Evolutionary conservation across 345 rosid genomes (phyloP), one percentile per base, ranked within the genome.

Genomic region (Euphorbia peplus): DNA sequence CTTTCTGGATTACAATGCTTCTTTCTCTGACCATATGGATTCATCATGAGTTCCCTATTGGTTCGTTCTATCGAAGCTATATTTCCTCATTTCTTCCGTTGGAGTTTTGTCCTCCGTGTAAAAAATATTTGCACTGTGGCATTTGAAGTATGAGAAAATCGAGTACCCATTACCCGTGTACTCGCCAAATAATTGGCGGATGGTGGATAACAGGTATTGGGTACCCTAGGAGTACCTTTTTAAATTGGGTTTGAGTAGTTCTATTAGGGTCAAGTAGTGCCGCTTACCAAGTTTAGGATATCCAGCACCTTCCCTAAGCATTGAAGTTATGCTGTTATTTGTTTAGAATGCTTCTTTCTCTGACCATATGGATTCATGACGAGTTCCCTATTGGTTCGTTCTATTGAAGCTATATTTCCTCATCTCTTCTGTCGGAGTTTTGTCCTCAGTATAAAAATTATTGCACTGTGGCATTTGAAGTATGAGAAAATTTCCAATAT

Each of bases 61-160:
- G 84, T 79, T 86, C 84, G 84, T 86, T 79, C 88, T 32, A 28
- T 75, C 28, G 88, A 82, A 84, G 90, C 84, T 3, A 84, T 29
- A 79, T 50, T 50, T 5, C 22, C 65, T 75, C 80, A 47, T 51
- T 13, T 69, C 47, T 42, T 77, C 21, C n/a, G n/a, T n/a, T n/a
- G n/a, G n/a, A n/a, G n/a, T n/a, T n/a, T n/a, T n/a, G n/a, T n/a
- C n/a, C n/a, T n/a, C n/a, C n/a, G n/a, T n/a, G n/a, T n/a, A n/a
- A n/a, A n/a, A n/a, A n/a, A n/a, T n/a, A n/a, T n/a, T n/a, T n/a
- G n/a, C n/a, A n/a, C n/a, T n/a, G n/a, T n/a, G n/a, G n/a, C n/a
- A n/a, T n/a, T n/a, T n/a, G n/a, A n/a, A n/a, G n/a, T n/a, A n/a
- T n/a, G n/a, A n/a, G n/a, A n/a, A n/a, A n/a, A n/a, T n/a, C n/a